phyloP scores from a whole-genome alignment of 495 filamentous ascomycete genomes.

The Penicillium turbatum region DNA sequence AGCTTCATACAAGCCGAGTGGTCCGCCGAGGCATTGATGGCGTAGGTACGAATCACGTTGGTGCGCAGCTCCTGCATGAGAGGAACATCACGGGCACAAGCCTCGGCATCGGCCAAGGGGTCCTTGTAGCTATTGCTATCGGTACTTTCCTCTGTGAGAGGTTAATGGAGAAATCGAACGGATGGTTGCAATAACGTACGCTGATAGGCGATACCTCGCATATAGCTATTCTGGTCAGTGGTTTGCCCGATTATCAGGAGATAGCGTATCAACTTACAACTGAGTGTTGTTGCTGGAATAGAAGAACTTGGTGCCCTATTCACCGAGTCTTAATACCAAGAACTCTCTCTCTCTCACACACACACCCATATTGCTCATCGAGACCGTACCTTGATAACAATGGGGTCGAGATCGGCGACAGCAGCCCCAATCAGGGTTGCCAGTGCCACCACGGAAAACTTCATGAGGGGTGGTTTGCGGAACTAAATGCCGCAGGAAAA shows the following conservation, averaged over 20 bases:
- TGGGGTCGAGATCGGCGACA: constrained; percentile 59
- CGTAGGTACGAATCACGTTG: constrained; percentile 92
- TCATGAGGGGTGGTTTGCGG: constrained; percentile 30
- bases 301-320: constrained; percentile 75
- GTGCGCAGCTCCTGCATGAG: constrained; percentile 69
- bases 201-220: constrained; percentile 89
- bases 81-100: constrained; percentile 82
- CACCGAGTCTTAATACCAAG: neutral
- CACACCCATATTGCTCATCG: constrained; percentile 13
- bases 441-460: constrained; percentile 40
- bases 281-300: constrained; percentile 68
- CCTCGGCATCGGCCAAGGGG: constrained; percentile 65
- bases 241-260: neutral
- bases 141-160: constrained; percentile 38
- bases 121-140: constrained; percentile 46
- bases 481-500: constrained; percentile 1
- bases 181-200: constrained; percentile 35
- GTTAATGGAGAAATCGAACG: constrained; percentile 6
- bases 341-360: no score
- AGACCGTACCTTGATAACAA: constrained; percentile 59
- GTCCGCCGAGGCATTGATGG: constrained; percentile 72
- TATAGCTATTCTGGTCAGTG: constrained; percentile 46
- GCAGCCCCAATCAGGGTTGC: constrained; percentile 50
- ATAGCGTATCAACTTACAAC: constrained; percentile 54
- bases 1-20: constrained; percentile 83